A percentile compares a stretch with the other conserved stretches of the same genome.
Evolutionary conservation across 768 basidiomycete species (phyloP).

Genomic region (Tremella fuciformis): DNA sequence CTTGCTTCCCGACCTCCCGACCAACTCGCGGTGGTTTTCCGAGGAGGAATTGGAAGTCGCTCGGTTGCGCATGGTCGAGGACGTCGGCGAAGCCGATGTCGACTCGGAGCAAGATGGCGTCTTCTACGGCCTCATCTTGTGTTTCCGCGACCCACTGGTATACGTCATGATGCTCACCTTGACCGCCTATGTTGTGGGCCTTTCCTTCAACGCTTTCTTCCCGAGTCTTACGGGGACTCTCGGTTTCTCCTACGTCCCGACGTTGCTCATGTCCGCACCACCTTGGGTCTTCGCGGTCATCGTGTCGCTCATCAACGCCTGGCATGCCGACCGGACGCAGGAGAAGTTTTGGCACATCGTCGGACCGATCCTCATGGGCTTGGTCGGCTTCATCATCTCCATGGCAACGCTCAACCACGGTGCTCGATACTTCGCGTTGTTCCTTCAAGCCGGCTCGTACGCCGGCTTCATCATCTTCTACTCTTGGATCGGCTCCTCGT

Average conservation of each 20-base stretch:
- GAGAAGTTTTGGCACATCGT: slow-evolving; percentile 68
- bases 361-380: slow-evolving; percentile 55
- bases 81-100: slow-evolving; percentile 16
- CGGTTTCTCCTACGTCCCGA: slow-evolving; percentile 47
- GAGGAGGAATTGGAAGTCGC: slow-evolving; percentile 19
- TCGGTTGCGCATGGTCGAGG: slow-evolving; percentile 17
- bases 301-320: slow-evolving; percentile 57
- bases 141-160: slow-evolving; percentile 10
- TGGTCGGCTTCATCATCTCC: slow-evolving; percentile 55
- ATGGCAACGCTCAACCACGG: slow-evolving; percentile 40
- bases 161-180: slow-evolving; percentile 35
- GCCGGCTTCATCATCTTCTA: slow-evolving; percentile 7
- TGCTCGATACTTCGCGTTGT: slow-evolving; percentile 35
- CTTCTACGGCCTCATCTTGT: slow-evolving; percentile 24
- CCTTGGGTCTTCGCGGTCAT: slow-evolving; percentile 56
- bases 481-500: slow-evolving; percentile 10
- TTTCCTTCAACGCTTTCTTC: slow-evolving; percentile 28
- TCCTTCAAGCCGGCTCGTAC: slow-evolving; percentile 61
- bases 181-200: slow-evolving; percentile 31
- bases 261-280: slow-evolving; percentile 72
- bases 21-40: slow-evolving; percentile 13
- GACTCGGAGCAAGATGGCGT: slow-evolving; percentile 28
- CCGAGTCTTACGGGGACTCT: slow-evolving; percentile 1
- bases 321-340: slow-evolving; percentile 64
- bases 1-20: slow-evolving; percentile 14